A percentile compares a stretch with the other conserved stretches of the same genome.
Evolutionary conservation across 352 stramenopile genomes (phyloP).

Genomic region (Pythium phragmiticola): DNA sequence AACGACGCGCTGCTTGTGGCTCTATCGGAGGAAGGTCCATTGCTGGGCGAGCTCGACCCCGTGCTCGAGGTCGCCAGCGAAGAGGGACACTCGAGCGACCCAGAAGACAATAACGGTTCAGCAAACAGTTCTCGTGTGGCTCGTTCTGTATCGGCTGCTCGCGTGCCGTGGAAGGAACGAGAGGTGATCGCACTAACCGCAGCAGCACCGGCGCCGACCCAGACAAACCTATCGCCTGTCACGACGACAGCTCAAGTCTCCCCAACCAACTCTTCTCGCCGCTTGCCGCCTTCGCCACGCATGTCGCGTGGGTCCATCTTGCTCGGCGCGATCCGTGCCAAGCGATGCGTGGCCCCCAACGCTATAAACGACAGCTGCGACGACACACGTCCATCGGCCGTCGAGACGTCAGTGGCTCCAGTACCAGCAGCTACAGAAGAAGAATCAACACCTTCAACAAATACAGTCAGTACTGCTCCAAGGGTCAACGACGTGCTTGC

Average conservation of each 20-base stretch:
- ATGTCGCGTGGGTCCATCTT: slow-evolving; percentile 14
- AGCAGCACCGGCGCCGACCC: neutral
- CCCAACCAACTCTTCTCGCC: neutral
- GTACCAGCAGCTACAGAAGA: neutral
- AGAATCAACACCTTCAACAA: neutral
- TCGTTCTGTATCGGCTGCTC: neutral
- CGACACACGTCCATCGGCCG: neutral
- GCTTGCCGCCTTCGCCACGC: neutral
- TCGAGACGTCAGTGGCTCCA: neutral
- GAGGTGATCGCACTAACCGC: neutral
- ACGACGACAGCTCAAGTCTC: neutral
- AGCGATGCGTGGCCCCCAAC: slow-evolving; percentile 8
- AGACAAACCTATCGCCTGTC: neutral
- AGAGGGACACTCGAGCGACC: slow-evolving; percentile 3
- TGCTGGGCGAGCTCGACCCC: slow-evolving; percentile 5
- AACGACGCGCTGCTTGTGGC: slow-evolving; percentile 18
- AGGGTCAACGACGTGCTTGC: slow-evolving; percentile 16
- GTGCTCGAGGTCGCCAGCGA: slow-evolving; percentile 22
- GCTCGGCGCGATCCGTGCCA: slow-evolving; percentile 26
- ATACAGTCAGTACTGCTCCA: neutral
- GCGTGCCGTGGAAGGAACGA: slow-evolving; percentile 33
- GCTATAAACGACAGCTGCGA: slow-evolving; percentile 1
- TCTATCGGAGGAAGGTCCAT: neutral
- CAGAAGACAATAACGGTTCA: neutral
- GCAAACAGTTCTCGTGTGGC: neutral